Conservation (phyloP, 345 rosid genomes). For the Rhodamnia argentea region DNA sequence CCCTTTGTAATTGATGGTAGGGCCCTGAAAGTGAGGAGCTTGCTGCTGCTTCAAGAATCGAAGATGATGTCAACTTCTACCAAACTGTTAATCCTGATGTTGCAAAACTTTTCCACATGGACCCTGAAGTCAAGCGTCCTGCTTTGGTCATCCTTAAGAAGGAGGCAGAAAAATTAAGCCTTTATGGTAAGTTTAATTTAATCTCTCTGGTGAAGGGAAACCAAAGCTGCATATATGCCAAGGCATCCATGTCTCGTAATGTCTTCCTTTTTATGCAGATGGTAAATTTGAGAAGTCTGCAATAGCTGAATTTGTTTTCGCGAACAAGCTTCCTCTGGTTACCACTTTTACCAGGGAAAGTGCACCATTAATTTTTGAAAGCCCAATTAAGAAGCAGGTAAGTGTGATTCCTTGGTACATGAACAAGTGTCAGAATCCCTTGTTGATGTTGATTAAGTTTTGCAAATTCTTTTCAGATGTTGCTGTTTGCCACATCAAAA, state of each 20-base stretch:
- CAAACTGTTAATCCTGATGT: slow-evolving; percentile 84
- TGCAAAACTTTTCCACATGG: slow-evolving; percentile 87
- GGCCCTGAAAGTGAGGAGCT: slow-evolving; percentile 77
- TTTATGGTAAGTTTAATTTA: slow-evolving; percentile 51
- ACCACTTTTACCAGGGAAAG: slow-evolving; percentile 70
- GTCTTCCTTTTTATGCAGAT: slow-evolving; percentile 33
- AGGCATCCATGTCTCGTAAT: background rate
- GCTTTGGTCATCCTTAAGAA: slow-evolving; percentile 69
- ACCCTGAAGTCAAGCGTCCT: slow-evolving; percentile 68
- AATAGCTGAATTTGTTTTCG: slow-evolving; percentile 53
- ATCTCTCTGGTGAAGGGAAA: background rate
- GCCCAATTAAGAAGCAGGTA: slow-evolving; percentile 87
- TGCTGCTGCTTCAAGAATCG: slow-evolving; percentile 76
- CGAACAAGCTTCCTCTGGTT: slow-evolving; percentile 88
- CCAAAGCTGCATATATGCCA: background rate
- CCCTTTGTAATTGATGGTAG: slow-evolving; percentile 15
- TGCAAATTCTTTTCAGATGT: slow-evolving; percentile 34
- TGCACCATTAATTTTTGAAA: slow-evolving; percentile 76
- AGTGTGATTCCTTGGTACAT: background rate
- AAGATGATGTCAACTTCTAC: slow-evolving; percentile 89
- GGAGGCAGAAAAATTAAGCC: slow-evolving; percentile 76
- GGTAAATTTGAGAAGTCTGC: slow-evolving; percentile 75
- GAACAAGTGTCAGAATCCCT: background rate
- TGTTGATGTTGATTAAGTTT: background rate
- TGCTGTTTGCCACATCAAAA: slow-evolving; percentile 61